A percentile compares a stretch with the other conserved stretches of the same genome.
phyloP scores from a whole-genome alignment of 2,329 filamentous ascomycete genomes.

The Penicillium sp. region DNA sequence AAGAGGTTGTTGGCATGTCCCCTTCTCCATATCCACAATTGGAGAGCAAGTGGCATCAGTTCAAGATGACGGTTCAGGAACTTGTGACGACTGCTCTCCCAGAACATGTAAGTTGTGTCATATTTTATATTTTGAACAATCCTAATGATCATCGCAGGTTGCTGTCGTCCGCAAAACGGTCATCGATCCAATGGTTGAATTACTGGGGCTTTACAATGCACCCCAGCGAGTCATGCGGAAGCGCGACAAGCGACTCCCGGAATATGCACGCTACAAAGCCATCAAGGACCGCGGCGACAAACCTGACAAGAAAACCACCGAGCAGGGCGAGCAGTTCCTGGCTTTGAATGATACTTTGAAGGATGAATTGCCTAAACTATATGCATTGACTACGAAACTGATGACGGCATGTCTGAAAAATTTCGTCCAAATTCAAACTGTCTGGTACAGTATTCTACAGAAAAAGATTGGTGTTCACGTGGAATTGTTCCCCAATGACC shows the following conservation, averaged over 20 bases:
- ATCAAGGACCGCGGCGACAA: slow-evolving; percentile 74
- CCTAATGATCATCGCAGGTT: slow-evolving; percentile 34
- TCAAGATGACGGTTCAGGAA: slow-evolving; percentile 78
- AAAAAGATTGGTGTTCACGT: slow-evolving; percentile 71
- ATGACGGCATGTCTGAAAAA: slow-evolving; percentile 74
- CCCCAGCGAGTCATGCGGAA: slow-evolving; percentile 88
- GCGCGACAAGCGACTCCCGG: slow-evolving; percentile 79
- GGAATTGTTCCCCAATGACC: slow-evolving; percentile 57
- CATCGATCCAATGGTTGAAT: slow-evolving; percentile 70
- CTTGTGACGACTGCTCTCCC: slow-evolving; percentile 73
- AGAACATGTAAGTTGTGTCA: slow-evolving; percentile 57
- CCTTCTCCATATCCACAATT: slow-evolving; percentile 70
- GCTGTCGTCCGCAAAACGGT: slow-evolving; percentile 67
- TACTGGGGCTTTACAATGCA: slow-evolving; percentile 71
- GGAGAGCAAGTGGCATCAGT: slow-evolving; percentile 88
- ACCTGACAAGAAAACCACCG: slow-evolving; percentile 72
- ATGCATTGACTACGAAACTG: slow-evolving; percentile 68
- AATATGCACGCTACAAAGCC: slow-evolving; percentile 74
- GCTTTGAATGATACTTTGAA: slow-evolving; percentile 89
- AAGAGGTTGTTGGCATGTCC: slow-evolving; percentile 63
- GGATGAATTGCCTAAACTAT: slow-evolving; percentile 79
- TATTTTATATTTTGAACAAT: not conserved
- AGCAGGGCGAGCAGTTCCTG: slow-evolving; percentile 79
- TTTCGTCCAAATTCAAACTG: slow-evolving; percentile 72
- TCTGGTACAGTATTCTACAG: slow-evolving; percentile 76